These are phyloP conservation scores for Knufia fluminis DNA, from an alignment of 2,329 filamentous ascomycete genomes.

Conservation along the genomic window DNA sequence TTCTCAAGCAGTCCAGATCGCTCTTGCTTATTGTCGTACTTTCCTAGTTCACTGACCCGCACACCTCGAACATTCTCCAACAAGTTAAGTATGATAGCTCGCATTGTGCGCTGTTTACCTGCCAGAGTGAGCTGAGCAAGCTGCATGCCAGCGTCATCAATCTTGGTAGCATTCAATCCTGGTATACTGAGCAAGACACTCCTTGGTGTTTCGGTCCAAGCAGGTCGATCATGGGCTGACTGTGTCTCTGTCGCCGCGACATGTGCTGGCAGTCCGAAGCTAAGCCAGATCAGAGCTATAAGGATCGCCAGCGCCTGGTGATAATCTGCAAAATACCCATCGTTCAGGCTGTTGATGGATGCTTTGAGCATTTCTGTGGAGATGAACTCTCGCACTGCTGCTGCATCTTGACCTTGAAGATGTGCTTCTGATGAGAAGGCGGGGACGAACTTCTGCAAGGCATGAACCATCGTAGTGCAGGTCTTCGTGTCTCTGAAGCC, in stretches of 20 bases:
- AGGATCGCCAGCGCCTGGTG: slow-evolving; percentile 84
- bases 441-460: slow-evolving; percentile 76
- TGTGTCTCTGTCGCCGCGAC: slow-evolving; percentile 16
- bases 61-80: slow-evolving; percentile 81
- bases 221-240: slow-evolving; percentile 22
- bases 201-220: slow-evolving; percentile 59
- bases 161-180: slow-evolving; percentile 58
- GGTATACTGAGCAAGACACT: slow-evolving; percentile 72
- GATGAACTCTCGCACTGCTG: slow-evolving; percentile 78
- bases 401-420: slow-evolving; percentile 41
- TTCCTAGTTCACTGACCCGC: slow-evolving; percentile 87
- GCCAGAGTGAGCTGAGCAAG: slow-evolving; percentile 46
- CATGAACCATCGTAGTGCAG: slow-evolving; percentile 72
- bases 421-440: slow-evolving; percentile 48
- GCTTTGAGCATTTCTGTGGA: slow-evolving; percentile 80
- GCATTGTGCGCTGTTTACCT: slow-evolving; percentile 63
- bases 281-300: slow-evolving; percentile 74
- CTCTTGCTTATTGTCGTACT: slow-evolving; percentile 44
- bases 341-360: slow-evolving; percentile 81
- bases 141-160: slow-evolving; percentile 55
- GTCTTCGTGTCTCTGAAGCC: slow-evolving; percentile 83
- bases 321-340: slow-evolving; percentile 92
- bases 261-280: slow-evolving; percentile 48
- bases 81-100: slow-evolving; percentile 72
- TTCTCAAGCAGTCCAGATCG: slow-evolving; percentile 21